Conservation (phyloP, 768 basidiomycete genomes). For the Leucosporidium yakuticum region DNA sequence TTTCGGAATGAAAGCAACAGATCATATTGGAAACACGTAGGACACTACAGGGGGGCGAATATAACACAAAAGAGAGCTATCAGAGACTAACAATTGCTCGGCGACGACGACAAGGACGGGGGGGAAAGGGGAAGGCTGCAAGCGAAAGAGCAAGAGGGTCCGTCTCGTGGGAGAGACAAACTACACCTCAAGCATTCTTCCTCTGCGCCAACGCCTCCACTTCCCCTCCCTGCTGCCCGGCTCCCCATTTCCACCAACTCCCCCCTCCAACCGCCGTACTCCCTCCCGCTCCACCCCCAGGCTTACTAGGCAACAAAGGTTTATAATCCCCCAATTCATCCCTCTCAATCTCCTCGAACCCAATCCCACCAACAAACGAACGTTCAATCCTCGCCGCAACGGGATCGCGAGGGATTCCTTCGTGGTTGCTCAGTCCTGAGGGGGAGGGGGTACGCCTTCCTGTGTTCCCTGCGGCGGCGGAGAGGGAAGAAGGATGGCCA, state of each 20-base stretch:
- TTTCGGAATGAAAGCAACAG: too few species aligned
- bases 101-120: too few species aligned
- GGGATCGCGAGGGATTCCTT: not conserved
- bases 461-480: not conserved
- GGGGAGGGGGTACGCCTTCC: not conserved
- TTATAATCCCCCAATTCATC: slow-evolving; percentile 2
- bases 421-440: not conserved
- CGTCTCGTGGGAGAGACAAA: too few species aligned
- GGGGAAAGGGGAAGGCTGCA: too few species aligned
- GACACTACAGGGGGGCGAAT: too few species aligned
- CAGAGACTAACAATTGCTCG: too few species aligned
- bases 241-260: slow-evolving; percentile 10
- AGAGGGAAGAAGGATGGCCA: not conserved
- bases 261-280: not conserved
- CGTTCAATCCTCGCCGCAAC: slow-evolving; percentile 8
- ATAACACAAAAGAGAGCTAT: too few species aligned
- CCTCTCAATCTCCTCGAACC: slow-evolving; percentile 8
- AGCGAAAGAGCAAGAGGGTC: too few species aligned
- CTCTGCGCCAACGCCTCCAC: not conserved
- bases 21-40: too few species aligned
- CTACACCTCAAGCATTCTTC: not conserved
- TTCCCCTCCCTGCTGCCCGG: not conserved
- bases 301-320: not conserved
- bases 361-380: slow-evolving; percentile 1
- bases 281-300: slow-evolving; percentile 5